Evolutionary conservation across 768 basidiomycete species (phyloP).

Genomic region (Neoboletus subvelutipes): DNA sequence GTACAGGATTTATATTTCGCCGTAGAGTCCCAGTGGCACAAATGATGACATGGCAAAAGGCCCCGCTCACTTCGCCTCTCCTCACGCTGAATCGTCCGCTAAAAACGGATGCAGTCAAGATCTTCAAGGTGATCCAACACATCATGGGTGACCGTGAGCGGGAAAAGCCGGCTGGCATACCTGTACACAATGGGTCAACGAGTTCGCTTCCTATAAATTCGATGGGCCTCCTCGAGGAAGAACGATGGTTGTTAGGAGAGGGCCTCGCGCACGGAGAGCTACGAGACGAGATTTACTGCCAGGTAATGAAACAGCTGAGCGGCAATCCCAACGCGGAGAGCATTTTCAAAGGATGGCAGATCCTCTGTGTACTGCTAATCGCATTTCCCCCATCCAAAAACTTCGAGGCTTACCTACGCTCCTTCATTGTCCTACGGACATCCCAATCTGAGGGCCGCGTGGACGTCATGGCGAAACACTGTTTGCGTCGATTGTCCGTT

Average conservation of each 20-base stretch:
- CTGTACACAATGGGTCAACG: constrained; percentile 43
- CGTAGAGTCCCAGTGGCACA: constrained; percentile 79
- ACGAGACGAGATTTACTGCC: constrained; percentile 92
- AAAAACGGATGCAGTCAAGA: constrained; percentile 74
- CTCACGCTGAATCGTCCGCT: constrained; percentile 65
- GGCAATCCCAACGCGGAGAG: constrained; percentile 83
- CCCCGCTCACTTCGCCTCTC: constrained; percentile 70
- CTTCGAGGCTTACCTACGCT: constrained; percentile 79
- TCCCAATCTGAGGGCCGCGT: constrained; percentile 70
- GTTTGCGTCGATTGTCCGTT: constrained; percentile 70
- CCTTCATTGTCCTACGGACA: constrained; percentile 75
- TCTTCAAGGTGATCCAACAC: constrained; percentile 88
- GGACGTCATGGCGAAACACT: constrained; percentile 90
- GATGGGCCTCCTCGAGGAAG: constrained; percentile 69
- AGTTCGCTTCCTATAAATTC: constrained; percentile 42
- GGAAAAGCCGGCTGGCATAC: constrained; percentile 55
- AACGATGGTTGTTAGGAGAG: constrained; percentile 80
- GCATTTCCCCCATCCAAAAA: constrained; percentile 94
- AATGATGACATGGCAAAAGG: constrained; percentile 91
- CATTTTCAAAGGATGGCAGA: constrained; percentile 89
- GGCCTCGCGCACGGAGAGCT: constrained; percentile 81
- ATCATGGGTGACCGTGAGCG: constrained; percentile 92
- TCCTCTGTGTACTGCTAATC: constrained; percentile 85
- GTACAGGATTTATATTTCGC: constrained; percentile 85
- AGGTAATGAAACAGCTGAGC: constrained; percentile 87